Conservation (phyloP, 805 yeast genomes). For the Pichia occidentalis region DNA sequence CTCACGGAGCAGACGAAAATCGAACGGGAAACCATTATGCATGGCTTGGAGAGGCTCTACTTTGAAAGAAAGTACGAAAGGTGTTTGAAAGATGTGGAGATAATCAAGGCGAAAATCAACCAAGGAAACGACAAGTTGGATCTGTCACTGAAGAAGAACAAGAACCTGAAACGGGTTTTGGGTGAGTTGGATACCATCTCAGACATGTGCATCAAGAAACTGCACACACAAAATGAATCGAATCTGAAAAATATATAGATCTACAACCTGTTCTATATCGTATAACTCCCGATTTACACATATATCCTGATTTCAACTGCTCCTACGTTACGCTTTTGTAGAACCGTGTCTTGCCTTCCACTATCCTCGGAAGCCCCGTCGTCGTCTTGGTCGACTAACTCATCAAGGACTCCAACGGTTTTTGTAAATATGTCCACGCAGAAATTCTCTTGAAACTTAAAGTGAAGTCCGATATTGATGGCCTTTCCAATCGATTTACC, state of each 20-base stretch:
- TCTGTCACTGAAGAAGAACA: slow-evolving; percentile 31
- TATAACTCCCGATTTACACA: neutral
- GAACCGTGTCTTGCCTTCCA: slow-evolving; percentile 30
- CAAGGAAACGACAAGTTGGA: slow-evolving; percentile 20
- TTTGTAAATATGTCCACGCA: slow-evolving; percentile 57
- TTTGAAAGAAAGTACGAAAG: slow-evolving; percentile 43
- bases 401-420: slow-evolving; percentile 67
- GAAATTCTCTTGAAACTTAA: slow-evolving; percentile 43
- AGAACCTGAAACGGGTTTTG: slow-evolving; percentile 42
- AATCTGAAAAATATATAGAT: neutral
- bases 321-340: slow-evolving; percentile 41
- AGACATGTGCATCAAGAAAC: slow-evolving; percentile 29
- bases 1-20: slow-evolving; percentile 39
- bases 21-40: slow-evolving; percentile 48
- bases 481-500: slow-evolving; percentile 66
- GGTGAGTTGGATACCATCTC: slow-evolving; percentile 44
- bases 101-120: slow-evolving; percentile 26
- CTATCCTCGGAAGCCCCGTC: slow-evolving; percentile 16
- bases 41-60: slow-evolving; percentile 59
- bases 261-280: neutral
- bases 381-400: slow-evolving; percentile 30
- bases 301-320: slow-evolving; percentile 40
- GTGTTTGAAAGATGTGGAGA: slow-evolving; percentile 42
- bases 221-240: slow-evolving; percentile 8
- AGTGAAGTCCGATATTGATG: slow-evolving; percentile 54